phyloP scores from a whole-genome alignment of 495 filamentous ascomycete species.

The Aspergillus steynii region DNA sequence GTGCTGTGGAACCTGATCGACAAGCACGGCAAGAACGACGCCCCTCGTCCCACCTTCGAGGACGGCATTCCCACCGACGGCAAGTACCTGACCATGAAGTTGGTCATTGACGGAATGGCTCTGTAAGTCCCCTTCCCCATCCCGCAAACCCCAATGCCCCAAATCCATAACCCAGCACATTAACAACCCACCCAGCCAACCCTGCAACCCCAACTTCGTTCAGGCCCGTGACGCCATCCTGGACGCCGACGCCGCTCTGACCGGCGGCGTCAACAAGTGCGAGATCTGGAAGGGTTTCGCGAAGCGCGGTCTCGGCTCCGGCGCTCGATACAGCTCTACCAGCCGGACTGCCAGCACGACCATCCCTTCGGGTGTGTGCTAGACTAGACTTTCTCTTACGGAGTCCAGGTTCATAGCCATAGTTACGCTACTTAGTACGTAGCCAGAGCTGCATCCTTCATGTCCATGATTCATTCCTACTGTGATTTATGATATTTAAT shows the following conservation, averaged over 20 bases:
- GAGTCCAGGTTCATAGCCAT: too few relatives aligned
- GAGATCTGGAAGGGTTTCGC: conserved; percentile 56
- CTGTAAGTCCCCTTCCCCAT: conserved; percentile 21
- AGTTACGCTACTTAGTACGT: too few relatives aligned
- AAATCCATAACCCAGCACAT: too few relatives aligned
- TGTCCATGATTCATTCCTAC: not conserved
- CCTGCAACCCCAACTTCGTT: conserved; percentile 53
- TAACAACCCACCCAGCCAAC: conserved; percentile 29
- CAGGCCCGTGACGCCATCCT: conserved; percentile 52
- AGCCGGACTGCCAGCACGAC: not conserved
- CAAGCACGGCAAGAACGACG: conserved; percentile 42
- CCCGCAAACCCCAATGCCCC: not conserved
- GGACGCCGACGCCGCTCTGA: conserved; percentile 51
- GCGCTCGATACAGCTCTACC: not conserved
- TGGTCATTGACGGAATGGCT: conserved; percentile 54
- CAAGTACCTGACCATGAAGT: conserved; percentile 50
- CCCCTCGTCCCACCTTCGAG: conserved; percentile 13
- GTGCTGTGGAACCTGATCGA: conserved; percentile 39
- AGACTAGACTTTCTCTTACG: not conserved
- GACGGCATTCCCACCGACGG: conserved; percentile 36
- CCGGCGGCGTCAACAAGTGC: conserved; percentile 50
- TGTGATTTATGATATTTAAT: not conserved
- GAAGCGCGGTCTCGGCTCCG: conserved; percentile 46
- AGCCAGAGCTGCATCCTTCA: not conserved
- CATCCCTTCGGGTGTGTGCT: not conserved